These are phyloP conservation scores for Hericium coralloides DNA, from an alignment of 768 basidiomycete genomes.

Conservation along the genomic window DNA sequence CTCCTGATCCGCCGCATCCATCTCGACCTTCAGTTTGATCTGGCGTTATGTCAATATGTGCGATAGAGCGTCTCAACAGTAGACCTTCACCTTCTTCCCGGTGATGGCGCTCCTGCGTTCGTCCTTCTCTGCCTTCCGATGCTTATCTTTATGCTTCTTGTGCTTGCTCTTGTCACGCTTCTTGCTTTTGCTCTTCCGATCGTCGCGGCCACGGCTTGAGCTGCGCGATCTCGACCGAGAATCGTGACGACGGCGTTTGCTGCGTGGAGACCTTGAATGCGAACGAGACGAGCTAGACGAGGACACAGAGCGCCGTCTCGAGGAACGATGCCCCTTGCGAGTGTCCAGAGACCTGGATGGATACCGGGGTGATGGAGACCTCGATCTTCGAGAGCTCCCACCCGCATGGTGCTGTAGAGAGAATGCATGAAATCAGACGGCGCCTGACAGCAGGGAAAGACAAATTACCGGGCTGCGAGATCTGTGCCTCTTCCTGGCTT, in stretches of 20 bases:
- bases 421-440: no score
- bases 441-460: no score
- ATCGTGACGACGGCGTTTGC: not conserved
- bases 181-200: not conserved
- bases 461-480: no score
- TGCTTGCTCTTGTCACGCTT: conserved; percentile 25
- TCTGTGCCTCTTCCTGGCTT: no score
- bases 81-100: conserved; percentile 43
- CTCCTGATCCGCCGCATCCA: conserved; percentile 46
- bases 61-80: not conserved
- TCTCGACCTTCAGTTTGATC: conserved; percentile 60
- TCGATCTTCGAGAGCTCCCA: no score
- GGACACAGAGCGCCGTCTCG: not conserved
- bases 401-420: no score
- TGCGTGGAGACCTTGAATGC: not conserved
- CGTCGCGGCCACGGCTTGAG: not conserved
- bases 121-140: conserved; percentile 28
- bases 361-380: no score
- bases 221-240: not conserved
- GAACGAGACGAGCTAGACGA: not conserved
- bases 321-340: no score
- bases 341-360: no score
- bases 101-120: conserved; percentile 49
- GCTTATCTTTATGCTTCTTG: conserved; percentile 22
- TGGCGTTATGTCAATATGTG: conserved; percentile 15